Evolutionary conservation across 164 flowering plant species (phyloP).

Genomic region (Dillenia turbinata): DNA sequence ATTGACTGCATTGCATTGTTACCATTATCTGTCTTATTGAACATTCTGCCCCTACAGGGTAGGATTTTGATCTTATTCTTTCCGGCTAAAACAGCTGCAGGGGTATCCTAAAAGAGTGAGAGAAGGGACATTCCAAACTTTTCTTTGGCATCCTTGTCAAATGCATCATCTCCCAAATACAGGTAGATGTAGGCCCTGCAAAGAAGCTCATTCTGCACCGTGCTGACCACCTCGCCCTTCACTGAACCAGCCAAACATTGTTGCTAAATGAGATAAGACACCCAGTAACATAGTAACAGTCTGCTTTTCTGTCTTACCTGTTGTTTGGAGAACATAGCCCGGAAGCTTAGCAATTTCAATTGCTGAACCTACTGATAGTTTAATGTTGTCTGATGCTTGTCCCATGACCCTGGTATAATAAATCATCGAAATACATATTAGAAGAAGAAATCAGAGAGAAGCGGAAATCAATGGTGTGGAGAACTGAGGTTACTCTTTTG

Average conservation of each 20-base stretch:
- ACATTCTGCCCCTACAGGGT: too few relatives aligned
- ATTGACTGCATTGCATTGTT: too few relatives aligned
- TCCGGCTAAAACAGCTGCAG: too few relatives aligned
- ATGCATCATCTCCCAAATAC: slow-evolving; percentile 61
- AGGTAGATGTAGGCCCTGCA: slow-evolving; percentile 54
- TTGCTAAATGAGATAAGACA: background rate
- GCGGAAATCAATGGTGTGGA: too few relatives aligned
- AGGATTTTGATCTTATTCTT: too few relatives aligned
- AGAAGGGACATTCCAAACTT: slow-evolving; percentile 49
- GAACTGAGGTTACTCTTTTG: slow-evolving; percentile 26
- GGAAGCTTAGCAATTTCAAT: slow-evolving; percentile 52
- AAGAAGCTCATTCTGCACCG: slow-evolving; percentile 53
- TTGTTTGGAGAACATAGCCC: slow-evolving; percentile 48
- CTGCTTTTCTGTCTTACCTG: slow-evolving; percentile 25
- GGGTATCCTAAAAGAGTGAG: slow-evolving; percentile 30
- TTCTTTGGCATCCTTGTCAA: slow-evolving; percentile 61
- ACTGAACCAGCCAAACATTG: slow-evolving; percentile 30
- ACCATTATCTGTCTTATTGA: too few relatives aligned
- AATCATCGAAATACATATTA: background rate
- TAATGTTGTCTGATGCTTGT: slow-evolving; percentile 45
- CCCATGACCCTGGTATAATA: slow-evolving; percentile 47
- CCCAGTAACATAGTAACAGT: background rate
- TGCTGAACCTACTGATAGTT: slow-evolving; percentile 48
- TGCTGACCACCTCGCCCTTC: slow-evolving; percentile 50
- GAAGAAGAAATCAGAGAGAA: background rate